Evolutionary conservation across 2,329 filamentous ascomycete species (phyloP).

Genomic region (Chrysosphaeria jannelii): DNA sequence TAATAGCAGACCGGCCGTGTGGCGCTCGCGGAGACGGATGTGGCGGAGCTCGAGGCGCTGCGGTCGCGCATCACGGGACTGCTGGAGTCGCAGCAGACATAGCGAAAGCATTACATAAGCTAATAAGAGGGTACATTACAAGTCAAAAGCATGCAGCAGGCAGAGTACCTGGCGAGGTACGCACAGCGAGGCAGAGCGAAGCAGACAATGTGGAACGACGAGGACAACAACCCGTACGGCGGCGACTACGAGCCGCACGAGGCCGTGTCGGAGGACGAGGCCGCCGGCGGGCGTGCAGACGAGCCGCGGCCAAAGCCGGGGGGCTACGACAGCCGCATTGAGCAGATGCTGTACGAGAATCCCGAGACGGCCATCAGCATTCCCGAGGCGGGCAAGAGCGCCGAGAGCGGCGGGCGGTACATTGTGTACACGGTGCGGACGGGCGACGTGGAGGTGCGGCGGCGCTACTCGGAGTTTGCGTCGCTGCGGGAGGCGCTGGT

Average conservation of each 20-base stretch:
- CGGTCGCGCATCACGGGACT: too few relatives aligned
- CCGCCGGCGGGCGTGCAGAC: too few relatives aligned
- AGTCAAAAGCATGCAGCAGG: too few relatives aligned
- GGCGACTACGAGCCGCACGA: conserved; percentile 69
- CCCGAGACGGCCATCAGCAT: conserved; percentile 74
- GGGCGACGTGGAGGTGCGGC: conserved; percentile 76
- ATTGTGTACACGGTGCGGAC: conserved; percentile 96
- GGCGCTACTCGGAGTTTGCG: conserved; percentile 88
- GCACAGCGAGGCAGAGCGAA: too few relatives aligned
- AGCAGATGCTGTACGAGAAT: conserved; percentile 92
- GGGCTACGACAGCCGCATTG: conserved; percentile 79
- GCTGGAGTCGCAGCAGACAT: too few relatives aligned
- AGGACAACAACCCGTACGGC: conserved; percentile 94
- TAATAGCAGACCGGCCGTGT: neutral
- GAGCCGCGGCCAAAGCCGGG: conserved; percentile 44
- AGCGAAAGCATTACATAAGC: too few relatives aligned
- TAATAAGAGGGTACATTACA: too few relatives aligned
- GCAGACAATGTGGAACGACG: conserved; percentile 80
- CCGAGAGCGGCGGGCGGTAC: conserved; percentile 69
- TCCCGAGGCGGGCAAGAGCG: conserved; percentile 81
- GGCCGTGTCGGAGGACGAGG: conserved; percentile 11
- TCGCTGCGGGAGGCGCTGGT: conserved; percentile 71
- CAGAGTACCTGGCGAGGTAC: too few relatives aligned
- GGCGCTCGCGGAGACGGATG: too few relatives aligned
- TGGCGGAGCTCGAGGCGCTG: too few relatives aligned